Evolutionary conservation across 352 stramenopile species (phyloP), one percentile per base, ranked within the genome.

Genomic region (Phytophthora lateralis): DNA sequence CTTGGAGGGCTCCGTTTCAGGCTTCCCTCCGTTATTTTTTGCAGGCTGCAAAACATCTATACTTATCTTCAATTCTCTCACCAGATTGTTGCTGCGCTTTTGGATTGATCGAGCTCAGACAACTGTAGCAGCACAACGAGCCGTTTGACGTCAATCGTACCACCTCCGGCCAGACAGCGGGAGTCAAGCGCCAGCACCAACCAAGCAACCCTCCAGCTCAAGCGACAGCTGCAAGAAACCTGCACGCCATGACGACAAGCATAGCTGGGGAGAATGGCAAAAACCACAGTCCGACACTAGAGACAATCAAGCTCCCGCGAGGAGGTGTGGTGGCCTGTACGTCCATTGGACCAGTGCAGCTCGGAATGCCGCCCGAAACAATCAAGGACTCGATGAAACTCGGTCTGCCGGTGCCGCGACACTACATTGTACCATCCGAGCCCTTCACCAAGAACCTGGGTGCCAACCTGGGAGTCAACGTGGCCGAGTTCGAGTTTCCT

Each of bases 321-420:
- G 87, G 87, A 11, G 87, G 87, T 29, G 76, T 89, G 12, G 82
- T 96, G 32, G 80, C 74, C 15, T 89, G 81, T 27, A 96, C 87
- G 4, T 88, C 77, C 50, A 87, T 95, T 37, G 87, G 85, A 1
- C 85, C 85, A 27, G 80, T 94, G 42, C 85, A 94, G 59, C 81
- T 98, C 45, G 96, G 96, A 54, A 98, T 99, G 66, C 96, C 96
- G 17, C 96, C 96, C 0, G 96, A 99, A 76, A 99, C 95, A 12
- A 99, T 99, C 83, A 99, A 99, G 66, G 96, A 99, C 71, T 97
- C 84, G 48, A 98, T 99, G 92, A 90, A 87, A 57, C 76, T 98
- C 14, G 95, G 95, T 3, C 78, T 98, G 10, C 77, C 82, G 11
- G 90, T 98, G 32, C 96, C 96, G n/a, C 77, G 86, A 6, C 91